phyloP scores from a whole-genome alignment of 192 early-diverging fungal genomes.

The Spizellomyces sp. region DNA sequence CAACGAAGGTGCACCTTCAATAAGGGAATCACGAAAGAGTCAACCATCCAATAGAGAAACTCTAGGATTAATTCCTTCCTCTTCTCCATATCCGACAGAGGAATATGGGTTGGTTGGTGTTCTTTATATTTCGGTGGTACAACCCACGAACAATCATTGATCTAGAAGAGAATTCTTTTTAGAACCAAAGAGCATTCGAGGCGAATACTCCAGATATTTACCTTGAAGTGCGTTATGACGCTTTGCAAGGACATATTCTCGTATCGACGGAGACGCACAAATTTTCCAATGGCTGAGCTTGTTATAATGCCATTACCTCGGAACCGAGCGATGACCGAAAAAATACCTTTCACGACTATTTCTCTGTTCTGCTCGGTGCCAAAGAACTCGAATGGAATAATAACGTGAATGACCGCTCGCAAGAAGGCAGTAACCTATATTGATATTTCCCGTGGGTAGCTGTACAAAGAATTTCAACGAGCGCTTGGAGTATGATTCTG shows the following conservation, averaged over 20 bases:
- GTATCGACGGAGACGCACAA: constrained; percentile 59
- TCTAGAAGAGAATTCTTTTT: background rate
- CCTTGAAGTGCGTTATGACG: constrained; percentile 58
- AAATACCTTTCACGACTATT: constrained; percentile 52
- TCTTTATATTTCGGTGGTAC: background rate
- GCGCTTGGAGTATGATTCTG: too few species aligned
- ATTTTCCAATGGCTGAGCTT: constrained; percentile 49
- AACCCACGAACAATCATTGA: constrained; percentile 6
- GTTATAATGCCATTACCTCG: background rate
- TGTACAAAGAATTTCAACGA: too few species aligned
- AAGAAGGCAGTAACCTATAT: constrained; percentile 26
- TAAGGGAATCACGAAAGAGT: constrained; percentile 60
- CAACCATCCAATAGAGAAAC: constrained; percentile 70
- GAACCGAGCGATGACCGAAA: background rate
- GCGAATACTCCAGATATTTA: constrained; percentile 28
- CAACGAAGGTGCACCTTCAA: constrained; percentile 46
- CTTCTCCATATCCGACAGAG: constrained; percentile 51
- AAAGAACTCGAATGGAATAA: constrained; percentile 66
- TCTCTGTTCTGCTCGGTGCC: constrained; percentile 62
- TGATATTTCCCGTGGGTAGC: background rate
- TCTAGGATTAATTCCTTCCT: constrained; percentile 57
- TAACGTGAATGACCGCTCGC: constrained; percentile 5
- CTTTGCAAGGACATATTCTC: constrained; percentile 64
- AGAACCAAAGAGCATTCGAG: constrained; percentile 17
- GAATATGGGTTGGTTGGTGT: constrained; percentile 23